Percentiles rank a stretch among this genome's conserved stretches.
phyloP scores from a whole-genome alignment of 352 stramenopile genomes.

The Phytophthora uliginosa region DNA sequence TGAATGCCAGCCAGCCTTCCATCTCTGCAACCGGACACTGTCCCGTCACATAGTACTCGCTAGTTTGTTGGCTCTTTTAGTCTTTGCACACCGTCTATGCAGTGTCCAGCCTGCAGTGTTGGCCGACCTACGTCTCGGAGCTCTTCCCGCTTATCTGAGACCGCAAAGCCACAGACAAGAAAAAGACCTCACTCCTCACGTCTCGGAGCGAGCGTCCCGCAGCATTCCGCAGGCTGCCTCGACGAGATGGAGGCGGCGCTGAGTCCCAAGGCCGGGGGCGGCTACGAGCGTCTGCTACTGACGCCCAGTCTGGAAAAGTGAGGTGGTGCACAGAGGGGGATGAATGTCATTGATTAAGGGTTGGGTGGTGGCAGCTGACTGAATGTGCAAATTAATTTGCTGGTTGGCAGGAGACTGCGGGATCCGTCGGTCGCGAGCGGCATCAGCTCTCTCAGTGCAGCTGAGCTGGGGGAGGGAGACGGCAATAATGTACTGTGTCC shows the following conservation, averaged over 20 bases:
- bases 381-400: neutral
- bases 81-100: neutral
- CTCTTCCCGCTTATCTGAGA: slow-evolving; percentile 20
- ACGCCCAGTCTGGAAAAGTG: slow-evolving; percentile 41
- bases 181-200: slow-evolving; percentile 15
- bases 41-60: neutral
- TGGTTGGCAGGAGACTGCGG: slow-evolving; percentile 21
- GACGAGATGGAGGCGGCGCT: slow-evolving; percentile 31
- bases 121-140: slow-evolving; percentile 10
- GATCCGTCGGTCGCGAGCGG: slow-evolving; percentile 29
- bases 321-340: neutral
- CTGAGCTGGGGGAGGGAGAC: slow-evolving; percentile 42
- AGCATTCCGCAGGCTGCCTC: neutral
- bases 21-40: slow-evolving; percentile 12
- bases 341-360: slow-evolving; percentile 27
- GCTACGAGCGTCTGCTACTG: slow-evolving; percentile 34
- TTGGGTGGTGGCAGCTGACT: slow-evolving; percentile 11
- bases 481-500: slow-evolving; percentile 19
- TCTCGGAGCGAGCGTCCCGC: slow-evolving; percentile 4
- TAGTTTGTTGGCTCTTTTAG: neutral
- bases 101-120: neutral
- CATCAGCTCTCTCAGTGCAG: slow-evolving; percentile 33
- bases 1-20: slow-evolving; percentile 15
- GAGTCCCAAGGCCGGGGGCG: slow-evolving; percentile 32
- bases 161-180: slow-evolving; percentile 13